Evolutionary conservation across 1,284 basidiomycete species (phyloP).

Genomic region (Naganishia liquefaciens): DNA sequence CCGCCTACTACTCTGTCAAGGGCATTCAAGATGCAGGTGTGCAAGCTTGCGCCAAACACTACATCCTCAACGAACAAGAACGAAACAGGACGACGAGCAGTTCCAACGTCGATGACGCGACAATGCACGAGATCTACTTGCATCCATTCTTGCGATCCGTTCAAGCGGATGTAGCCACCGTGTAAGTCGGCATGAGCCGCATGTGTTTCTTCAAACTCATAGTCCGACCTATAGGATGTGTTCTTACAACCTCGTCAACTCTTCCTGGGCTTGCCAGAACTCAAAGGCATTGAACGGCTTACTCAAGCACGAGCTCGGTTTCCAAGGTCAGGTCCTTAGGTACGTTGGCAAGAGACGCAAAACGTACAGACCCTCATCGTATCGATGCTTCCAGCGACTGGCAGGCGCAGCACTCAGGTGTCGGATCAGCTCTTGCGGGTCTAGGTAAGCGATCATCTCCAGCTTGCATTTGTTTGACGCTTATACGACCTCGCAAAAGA

Average conservation of each 20-base stretch:
- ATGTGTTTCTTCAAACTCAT: neutral
- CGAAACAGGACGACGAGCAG: slow-evolving; percentile 57
- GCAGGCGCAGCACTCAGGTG: slow-evolving; percentile 62
- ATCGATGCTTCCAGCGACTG: slow-evolving; percentile 58
- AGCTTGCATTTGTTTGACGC: neutral
- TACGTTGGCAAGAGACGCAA: neutral
- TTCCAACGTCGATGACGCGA: slow-evolving; percentile 73
- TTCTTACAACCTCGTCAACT: slow-evolving; percentile 62
- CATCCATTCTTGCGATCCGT: slow-evolving; percentile 68
- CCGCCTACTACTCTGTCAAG: slow-evolving; percentile 70
- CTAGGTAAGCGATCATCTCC: slow-evolving; percentile 53
- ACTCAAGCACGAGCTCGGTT: slow-evolving; percentile 71
- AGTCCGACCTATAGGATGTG: slow-evolving; percentile 61
- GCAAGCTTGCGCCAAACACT: slow-evolving; percentile 69
- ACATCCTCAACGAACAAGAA: slow-evolving; percentile 50
- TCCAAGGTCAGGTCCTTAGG: slow-evolving; percentile 65
- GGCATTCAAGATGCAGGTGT: slow-evolving; percentile 74
- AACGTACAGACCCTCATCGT: neutral
- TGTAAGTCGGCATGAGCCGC: slow-evolving; percentile 42
- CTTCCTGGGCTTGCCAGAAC: slow-evolving; percentile 67
- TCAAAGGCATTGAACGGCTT: slow-evolving; percentile 67
- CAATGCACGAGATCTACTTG: slow-evolving; percentile 53
- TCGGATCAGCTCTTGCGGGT: slow-evolving; percentile 60
- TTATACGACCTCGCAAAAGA: slow-evolving; percentile 48
- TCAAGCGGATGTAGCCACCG: slow-evolving; percentile 70